phyloP scores from a whole-genome alignment of 148 eudicot species.

The Polygonum maritimum region DNA sequence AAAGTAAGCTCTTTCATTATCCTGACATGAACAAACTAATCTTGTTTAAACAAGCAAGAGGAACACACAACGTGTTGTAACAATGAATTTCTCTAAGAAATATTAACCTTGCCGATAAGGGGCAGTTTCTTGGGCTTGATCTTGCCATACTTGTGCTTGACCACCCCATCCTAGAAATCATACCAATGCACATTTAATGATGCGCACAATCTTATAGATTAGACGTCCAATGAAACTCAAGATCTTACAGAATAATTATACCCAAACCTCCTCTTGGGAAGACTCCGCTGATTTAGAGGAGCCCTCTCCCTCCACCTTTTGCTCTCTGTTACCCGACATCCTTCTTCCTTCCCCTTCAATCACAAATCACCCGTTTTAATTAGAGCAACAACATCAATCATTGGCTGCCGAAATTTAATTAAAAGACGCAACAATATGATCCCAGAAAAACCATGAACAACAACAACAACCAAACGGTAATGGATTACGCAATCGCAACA shows the following conservation, averaged over 20 bases:
- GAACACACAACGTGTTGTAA: background rate
- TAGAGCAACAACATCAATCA: background rate
- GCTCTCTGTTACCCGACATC: constrained; percentile 5
- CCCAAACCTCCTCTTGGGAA: constrained; percentile 5
- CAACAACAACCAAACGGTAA: background rate
- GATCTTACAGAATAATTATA: background rate
- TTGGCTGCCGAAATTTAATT: background rate
- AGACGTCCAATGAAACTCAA: background rate
- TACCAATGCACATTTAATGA: background rate
- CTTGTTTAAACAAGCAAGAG: background rate
- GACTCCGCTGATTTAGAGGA: background rate
- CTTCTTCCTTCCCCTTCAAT: background rate
- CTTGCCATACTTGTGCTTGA: constrained; percentile 87
- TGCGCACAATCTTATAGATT: background rate
- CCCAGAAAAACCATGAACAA: background rate
- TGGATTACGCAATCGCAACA: background rate
- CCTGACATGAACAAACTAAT: constrained; percentile 32
- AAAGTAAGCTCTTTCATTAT: constrained; percentile 79
- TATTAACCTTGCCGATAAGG: constrained; percentile 59
- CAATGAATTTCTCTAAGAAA: constrained; percentile 23
- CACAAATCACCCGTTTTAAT: background rate
- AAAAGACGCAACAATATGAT: background rate
- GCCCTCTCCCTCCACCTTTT: background rate
- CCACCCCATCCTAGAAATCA: constrained; percentile 37
- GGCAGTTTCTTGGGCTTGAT: constrained; percentile 56